phyloP scores from a whole-genome alignment of 23 red algal species.

The Agarophyton chilense region DNA sequence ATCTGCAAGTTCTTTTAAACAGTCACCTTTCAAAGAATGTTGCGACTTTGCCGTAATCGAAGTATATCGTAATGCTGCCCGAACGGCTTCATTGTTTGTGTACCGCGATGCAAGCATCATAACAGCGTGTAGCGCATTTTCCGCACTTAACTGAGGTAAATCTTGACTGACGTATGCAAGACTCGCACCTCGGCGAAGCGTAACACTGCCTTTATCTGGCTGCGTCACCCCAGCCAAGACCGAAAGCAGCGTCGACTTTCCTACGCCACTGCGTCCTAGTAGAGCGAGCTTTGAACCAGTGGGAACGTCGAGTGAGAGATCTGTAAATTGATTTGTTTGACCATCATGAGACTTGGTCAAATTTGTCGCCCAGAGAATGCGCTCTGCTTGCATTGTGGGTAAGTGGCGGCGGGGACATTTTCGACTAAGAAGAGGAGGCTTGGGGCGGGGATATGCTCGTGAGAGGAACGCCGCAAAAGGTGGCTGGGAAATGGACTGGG shows the following conservation, averaged over 20 bases:
- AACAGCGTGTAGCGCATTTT: slow-evolving; percentile 34
- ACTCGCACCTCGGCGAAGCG: slow-evolving; percentile 40
- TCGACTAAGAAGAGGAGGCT: background rate
- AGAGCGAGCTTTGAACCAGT: slow-evolving; percentile 81
- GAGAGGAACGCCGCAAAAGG: background rate
- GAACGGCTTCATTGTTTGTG: slow-evolving; percentile 34
- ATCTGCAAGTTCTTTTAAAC: slow-evolving; percentile 16
- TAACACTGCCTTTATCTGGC: slow-evolving; percentile 61
- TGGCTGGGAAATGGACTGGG: too few species aligned
- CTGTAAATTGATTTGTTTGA: slow-evolving; percentile 24
- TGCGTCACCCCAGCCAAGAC: slow-evolving; percentile 67
- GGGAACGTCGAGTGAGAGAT: slow-evolving; percentile 65
- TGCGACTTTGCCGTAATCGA: background rate
- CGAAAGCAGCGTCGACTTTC: slow-evolving; percentile 85
- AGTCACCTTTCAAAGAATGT: background rate
- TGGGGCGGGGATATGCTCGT: background rate
- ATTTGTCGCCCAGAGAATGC: slow-evolving; percentile 57
- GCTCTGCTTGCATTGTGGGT: slow-evolving; percentile 22
- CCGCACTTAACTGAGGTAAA: slow-evolving; percentile 14
- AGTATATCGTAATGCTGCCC: slow-evolving; percentile 25
- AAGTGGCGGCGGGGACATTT: background rate
- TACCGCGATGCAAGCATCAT: slow-evolving; percentile 28
- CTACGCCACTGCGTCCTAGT: slow-evolving; percentile 82
- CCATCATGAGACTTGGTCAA: slow-evolving; percentile 67
- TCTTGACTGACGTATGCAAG: slow-evolving; percentile 76